phyloP scores from a whole-genome alignment of 768 basidiomycete genomes.

The Leccinellum rugosiceps region DNA sequence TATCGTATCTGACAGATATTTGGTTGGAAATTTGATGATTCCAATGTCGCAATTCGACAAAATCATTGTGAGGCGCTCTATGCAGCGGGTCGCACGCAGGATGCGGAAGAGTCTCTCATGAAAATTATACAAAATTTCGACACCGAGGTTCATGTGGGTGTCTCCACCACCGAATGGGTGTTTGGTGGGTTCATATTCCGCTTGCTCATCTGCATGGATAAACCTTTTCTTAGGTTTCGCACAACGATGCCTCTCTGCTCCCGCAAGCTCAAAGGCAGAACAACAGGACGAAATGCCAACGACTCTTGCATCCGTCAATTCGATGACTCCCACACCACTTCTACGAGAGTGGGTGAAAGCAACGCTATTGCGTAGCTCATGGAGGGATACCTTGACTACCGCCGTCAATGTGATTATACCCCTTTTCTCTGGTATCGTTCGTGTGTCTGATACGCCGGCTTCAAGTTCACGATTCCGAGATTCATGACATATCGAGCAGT shows the following conservation, averaged over 20 bases:
- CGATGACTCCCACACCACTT: background rate
- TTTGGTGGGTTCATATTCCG: background rate
- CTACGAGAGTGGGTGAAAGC: background rate
- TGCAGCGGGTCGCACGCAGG: background rate
- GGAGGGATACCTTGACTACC: background rate
- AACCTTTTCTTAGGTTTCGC: background rate
- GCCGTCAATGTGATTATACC: background rate
- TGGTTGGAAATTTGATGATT: background rate
- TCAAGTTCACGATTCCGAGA: background rate
- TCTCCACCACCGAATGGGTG: background rate
- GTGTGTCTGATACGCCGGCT: background rate
- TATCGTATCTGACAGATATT: background rate
- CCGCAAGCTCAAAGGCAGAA: background rate
- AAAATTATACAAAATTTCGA: background rate
- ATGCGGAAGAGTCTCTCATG: background rate
- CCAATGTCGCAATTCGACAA: background rate
- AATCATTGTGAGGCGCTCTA: background rate
- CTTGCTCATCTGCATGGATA: background rate
- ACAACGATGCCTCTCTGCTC: background rate
- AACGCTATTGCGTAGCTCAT: background rate
- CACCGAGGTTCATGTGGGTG: background rate
- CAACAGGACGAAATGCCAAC: background rate
- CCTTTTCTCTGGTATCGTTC: background rate
- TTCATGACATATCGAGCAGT: background rate
- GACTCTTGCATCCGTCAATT: background rate